Conservation (phyloP, 2,329 filamentous ascomycete species). For the Epichloe sp. region DNA sequence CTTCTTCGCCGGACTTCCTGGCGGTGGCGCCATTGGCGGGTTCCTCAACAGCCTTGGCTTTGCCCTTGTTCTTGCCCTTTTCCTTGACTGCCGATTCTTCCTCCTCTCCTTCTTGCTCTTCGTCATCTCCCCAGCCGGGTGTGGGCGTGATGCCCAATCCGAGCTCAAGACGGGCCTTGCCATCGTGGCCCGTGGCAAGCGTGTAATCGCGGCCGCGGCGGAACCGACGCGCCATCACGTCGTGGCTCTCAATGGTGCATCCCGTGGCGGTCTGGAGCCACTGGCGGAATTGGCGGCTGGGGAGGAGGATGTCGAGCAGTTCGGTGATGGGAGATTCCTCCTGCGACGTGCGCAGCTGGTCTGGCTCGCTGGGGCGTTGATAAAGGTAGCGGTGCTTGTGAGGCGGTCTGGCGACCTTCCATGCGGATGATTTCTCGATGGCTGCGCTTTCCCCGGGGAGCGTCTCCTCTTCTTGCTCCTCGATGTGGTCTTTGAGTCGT, state of each 20-base stretch:
- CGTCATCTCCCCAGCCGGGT: conserved; percentile 67
- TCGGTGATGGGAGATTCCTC: conserved; percentile 54
- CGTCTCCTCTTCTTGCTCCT: conserved; percentile 43
- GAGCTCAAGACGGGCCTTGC: conserved; percentile 69
- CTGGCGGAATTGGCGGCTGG: conserved; percentile 73
- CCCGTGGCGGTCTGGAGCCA: conserved; percentile 80
- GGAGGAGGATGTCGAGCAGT: conserved; percentile 68
- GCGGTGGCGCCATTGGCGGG: conserved; percentile 17
- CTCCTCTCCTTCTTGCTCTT: conserved; percentile 30
- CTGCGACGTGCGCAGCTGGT: conserved; percentile 21
- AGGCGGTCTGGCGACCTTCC: conserved; percentile 72
- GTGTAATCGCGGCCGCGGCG: conserved; percentile 82
- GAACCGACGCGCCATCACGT: conserved; percentile 77
- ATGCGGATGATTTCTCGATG: conserved; percentile 46
- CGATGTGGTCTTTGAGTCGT: conserved; percentile 58
- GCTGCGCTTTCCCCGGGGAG: conserved; percentile 35
- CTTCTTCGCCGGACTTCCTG: conserved; percentile 9
- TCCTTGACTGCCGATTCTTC: conserved; percentile 15
- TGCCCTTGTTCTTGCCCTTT: conserved; percentile 17
- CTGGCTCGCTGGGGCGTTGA: conserved; percentile 40
- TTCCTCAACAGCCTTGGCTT: conserved; percentile 15
- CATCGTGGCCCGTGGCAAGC: conserved; percentile 72
- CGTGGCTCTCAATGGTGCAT: conserved; percentile 57
- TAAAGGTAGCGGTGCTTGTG: conserved; percentile 94
- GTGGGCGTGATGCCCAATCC: conserved; percentile 80